Percentiles rank a stretch among this genome's conserved stretches.
phyloP scores from a whole-genome alignment of 2,329 filamentous ascomycete genomes.

The Colletotrichum destructivum region DNA sequence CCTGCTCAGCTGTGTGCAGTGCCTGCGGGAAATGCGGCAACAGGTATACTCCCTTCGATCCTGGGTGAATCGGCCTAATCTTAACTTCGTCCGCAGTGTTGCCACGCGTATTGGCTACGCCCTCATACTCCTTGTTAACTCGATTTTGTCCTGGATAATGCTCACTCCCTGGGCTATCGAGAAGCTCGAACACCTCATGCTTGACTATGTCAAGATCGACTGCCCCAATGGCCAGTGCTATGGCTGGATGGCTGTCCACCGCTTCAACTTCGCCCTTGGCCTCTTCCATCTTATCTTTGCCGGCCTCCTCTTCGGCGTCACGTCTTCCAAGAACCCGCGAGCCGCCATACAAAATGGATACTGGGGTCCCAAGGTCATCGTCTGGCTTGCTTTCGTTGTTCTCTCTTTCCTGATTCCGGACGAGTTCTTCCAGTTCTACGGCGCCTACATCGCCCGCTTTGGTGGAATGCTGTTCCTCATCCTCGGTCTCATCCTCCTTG shows the following conservation, averaged over 20 bases:
- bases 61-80: not conserved
- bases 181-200: constrained; percentile 90
- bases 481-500: constrained; percentile 90
- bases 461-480: constrained; percentile 95
- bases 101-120: constrained; percentile 97
- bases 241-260: constrained; percentile 95
- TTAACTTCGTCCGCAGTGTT: constrained; percentile 71
- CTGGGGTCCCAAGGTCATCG: constrained; percentile 96
- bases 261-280: constrained; percentile 97
- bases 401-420: constrained; percentile 97
- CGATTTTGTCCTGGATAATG: constrained; percentile 98
- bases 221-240: constrained; percentile 93
- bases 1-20: constrained; percentile 95
- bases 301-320: constrained; percentile 87
- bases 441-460: constrained; percentile 90
- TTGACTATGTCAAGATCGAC: constrained; percentile 96
- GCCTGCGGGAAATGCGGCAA: constrained; percentile 98
- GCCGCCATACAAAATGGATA: constrained; percentile 97
- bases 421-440: constrained; percentile 94
- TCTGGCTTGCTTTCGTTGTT: constrained; percentile 89
- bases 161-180: constrained; percentile 98
- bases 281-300: constrained; percentile 93
- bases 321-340: constrained; percentile 87
- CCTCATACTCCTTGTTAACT: constrained; percentile 94
- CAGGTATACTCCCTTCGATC: constrained; percentile 70